Evolutionary conservation across 2,329 filamentous ascomycete genomes (phyloP).

Genomic region (Colletotrichum sp.): DNA sequence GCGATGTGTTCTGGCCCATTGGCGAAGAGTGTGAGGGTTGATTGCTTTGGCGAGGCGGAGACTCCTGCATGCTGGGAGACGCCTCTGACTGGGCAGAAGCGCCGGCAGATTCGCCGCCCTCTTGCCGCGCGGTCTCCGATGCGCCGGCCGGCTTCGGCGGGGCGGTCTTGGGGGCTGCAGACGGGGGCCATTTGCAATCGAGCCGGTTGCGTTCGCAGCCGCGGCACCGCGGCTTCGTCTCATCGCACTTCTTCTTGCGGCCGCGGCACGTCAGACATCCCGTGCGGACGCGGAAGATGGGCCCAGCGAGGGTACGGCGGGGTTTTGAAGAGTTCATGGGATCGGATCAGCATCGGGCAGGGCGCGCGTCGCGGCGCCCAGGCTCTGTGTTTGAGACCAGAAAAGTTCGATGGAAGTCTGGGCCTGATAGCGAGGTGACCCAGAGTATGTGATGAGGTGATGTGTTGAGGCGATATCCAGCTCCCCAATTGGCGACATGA

Average conservation of each 20-base stretch:
- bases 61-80: neutral
- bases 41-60: neutral
- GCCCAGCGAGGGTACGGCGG: constrained; percentile 11
- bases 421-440: neutral
- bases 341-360: neutral
- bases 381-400: neutral
- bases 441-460: neutral
- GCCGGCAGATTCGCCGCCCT: neutral
- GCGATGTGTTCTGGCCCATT: neutral
- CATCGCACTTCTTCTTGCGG: constrained; percentile 54
- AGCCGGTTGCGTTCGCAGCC: constrained; percentile 37
- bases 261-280: constrained; percentile 50
- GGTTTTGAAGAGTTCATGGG: constrained; percentile 1
- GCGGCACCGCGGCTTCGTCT: constrained; percentile 46
- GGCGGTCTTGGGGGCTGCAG: neutral
- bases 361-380: neutral
- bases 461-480: neutral
- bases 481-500: neutral
- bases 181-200: constrained; percentile 8
- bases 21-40: neutral
- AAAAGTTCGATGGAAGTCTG: neutral
- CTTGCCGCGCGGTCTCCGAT: neutral
- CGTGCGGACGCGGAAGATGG: constrained; percentile 22
- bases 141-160: neutral
- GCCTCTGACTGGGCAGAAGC: neutral